These are phyloP conservation scores for Tolypocladium inflatum DNA, from an alignment of 2,329 filamentous ascomycete species.

Conservation along the genomic window DNA sequence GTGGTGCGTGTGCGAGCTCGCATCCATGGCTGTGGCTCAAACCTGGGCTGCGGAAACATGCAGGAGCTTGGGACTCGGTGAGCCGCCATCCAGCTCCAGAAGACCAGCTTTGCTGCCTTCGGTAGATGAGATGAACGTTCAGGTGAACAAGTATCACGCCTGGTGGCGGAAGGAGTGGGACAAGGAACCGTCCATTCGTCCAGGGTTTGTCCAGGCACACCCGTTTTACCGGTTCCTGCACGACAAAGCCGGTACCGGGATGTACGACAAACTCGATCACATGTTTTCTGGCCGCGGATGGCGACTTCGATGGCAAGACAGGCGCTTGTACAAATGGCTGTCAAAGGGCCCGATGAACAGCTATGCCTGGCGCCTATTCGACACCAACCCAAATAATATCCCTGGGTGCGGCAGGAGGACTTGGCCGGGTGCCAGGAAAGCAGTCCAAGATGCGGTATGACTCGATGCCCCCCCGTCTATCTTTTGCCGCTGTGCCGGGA, in stretches of 20 bases:
- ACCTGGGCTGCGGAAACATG: conserved; percentile 18
- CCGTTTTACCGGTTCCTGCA: conserved; percentile 16
- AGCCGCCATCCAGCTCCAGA: conserved; percentile 6
- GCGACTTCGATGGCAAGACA: conserved; percentile 14
- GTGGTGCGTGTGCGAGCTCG: conserved; percentile 27
- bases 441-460: conserved; percentile 11
- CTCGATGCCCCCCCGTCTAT: too few species aligned
- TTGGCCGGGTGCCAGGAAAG: conserved; percentile 12
- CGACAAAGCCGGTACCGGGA: conserved; percentile 13
- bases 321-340: conserved; percentile 13
- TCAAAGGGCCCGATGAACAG: conserved; percentile 15
- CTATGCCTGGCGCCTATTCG: conserved; percentile 15
- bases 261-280: conserved; percentile 15
- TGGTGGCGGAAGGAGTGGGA: conserved; percentile 16
- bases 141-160: conserved; percentile 14
- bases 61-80: not conserved
- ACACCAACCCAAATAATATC: conserved; percentile 13
- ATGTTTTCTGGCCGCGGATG: conserved; percentile 10
- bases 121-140: conserved; percentile 12
- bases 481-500: not conserved
- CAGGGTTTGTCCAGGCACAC: conserved; percentile 11
- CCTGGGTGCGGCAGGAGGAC: conserved; percentile 14
- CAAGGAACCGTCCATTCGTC: conserved; percentile 10
- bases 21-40: conserved; percentile 28
- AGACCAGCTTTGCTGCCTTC: conserved; percentile 10